Evolutionary conservation across 768 basidiomycete genomes (phyloP).

Genomic region (Serendipita vermifera): DNA sequence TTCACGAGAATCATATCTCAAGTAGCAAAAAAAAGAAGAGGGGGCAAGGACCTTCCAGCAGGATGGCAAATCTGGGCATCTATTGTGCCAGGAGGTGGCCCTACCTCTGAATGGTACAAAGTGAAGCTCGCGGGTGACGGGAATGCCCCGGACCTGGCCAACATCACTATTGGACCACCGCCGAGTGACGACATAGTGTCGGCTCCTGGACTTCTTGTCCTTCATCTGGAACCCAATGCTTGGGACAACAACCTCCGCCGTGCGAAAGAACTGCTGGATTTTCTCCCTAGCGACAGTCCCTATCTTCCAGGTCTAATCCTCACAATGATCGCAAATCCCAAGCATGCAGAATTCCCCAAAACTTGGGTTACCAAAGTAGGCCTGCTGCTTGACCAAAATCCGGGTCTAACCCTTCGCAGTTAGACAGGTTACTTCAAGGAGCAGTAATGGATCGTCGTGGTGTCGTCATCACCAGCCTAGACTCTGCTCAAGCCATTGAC

Average conservation of each 20-base stretch:
- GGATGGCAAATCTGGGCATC: conserved; percentile 1
- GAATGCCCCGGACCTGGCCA: neutral
- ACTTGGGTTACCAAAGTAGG: neutral
- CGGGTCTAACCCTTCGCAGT: no score
- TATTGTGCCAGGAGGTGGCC: neutral
- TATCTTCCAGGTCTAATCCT: neutral
- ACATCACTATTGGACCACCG: neutral
- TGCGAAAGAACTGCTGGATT: neutral
- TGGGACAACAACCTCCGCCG: neutral
- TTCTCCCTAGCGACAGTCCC: neutral
- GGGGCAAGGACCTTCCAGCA: neutral
- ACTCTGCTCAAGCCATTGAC: neutral
- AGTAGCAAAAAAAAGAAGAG: neutral
- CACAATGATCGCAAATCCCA: neutral
- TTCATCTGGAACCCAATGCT: neutral
- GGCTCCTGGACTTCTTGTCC: neutral
- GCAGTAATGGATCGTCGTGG: neutral
- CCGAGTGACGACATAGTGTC: neutral
- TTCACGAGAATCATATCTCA: neutral
- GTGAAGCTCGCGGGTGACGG: neutral
- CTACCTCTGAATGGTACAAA: neutral
- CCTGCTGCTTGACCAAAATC: neutral
- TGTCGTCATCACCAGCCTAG: neutral
- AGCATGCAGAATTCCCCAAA: neutral
- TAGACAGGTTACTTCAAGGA: neutral